These are phyloP conservation scores for Arthroderma sp. DNA, from an alignment of 2,329 filamentous ascomycete species.

Conservation along the genomic window DNA sequence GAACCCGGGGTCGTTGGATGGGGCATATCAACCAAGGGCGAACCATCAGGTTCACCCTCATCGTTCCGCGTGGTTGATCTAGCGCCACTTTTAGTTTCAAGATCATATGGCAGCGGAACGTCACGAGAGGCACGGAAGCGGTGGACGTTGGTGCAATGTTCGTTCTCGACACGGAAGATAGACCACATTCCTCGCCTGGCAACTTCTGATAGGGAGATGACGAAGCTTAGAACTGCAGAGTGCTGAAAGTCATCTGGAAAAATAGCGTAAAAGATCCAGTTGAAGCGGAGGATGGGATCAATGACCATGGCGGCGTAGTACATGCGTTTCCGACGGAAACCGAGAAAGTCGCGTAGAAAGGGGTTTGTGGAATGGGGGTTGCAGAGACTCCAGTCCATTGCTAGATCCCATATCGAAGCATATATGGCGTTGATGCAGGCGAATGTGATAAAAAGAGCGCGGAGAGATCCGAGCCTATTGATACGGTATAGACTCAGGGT, in stretches of 20 bases:
- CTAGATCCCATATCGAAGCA: constrained; percentile 78
- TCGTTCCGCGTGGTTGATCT: not conserved
- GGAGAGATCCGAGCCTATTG: constrained; percentile 41
- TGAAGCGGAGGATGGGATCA: constrained; percentile 77
- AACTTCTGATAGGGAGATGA: constrained; percentile 65
- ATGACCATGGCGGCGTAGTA: constrained; percentile 78
- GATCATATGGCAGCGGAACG: constrained; percentile 67
- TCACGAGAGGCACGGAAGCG: constrained; percentile 83
- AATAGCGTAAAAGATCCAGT: constrained; percentile 88
- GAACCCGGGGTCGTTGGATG: not conserved
- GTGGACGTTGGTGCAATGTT: constrained; percentile 85
- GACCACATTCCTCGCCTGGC: constrained; percentile 81
- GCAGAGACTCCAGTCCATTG: constrained; percentile 92
- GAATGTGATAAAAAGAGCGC: constrained; percentile 64
- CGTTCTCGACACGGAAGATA: constrained; percentile 89
- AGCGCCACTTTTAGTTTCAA: constrained; percentile 15
- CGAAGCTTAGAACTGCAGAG: constrained; percentile 66
- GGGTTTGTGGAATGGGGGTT: constrained; percentile 57
- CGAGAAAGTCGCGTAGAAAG: constrained; percentile 63
- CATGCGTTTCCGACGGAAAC: constrained; percentile 62
- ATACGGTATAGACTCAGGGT: constrained; percentile 76
- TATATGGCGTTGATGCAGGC: constrained; percentile 75
- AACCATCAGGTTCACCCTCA: not conserved
- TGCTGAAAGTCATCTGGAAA: constrained; percentile 70
- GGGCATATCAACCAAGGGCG: not conserved